phyloP scores from a whole-genome alignment of 1,284 basidiomycete species.

The Sanghuangporus sanghuang region DNA sequence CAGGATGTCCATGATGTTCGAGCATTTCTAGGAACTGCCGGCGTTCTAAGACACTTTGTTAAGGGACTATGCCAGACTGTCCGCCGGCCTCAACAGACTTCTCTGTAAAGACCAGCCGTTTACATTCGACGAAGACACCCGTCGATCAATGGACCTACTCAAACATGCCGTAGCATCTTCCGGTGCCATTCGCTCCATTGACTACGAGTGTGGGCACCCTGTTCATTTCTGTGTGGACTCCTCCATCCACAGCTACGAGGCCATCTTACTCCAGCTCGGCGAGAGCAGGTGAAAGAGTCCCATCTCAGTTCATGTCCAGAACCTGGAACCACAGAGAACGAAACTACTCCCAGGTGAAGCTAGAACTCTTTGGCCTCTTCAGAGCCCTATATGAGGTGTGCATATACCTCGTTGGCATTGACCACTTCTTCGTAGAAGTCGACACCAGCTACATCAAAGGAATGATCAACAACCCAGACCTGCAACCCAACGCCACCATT shows the following conservation, averaged over 20 bases:
- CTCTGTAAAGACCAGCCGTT: slow-evolving; percentile 6
- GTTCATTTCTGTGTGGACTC: too few relatives aligned
- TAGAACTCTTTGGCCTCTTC: too few relatives aligned
- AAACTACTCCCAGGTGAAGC: too few relatives aligned
- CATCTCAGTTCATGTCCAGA: too few relatives aligned
- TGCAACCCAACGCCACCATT: slow-evolving; percentile 33
- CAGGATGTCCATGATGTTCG: too few relatives aligned
- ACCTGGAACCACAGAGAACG: too few relatives aligned
- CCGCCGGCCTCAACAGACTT: slow-evolving; percentile 20
- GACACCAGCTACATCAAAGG: slow-evolving; percentile 34
- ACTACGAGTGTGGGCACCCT: background rate
- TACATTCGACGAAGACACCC: background rate
- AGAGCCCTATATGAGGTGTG: too few relatives aligned
- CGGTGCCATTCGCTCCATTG: background rate
- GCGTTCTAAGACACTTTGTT: slow-evolving; percentile 20
- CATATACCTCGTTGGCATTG: slow-evolving; percentile 26
- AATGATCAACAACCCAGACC: too few relatives aligned
- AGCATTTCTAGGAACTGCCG: background rate
- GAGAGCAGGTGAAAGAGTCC: too few relatives aligned
- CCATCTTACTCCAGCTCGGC: too few relatives aligned
- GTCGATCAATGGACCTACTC: background rate
- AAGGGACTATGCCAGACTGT: slow-evolving; percentile 16
- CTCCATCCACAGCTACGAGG: too few relatives aligned
- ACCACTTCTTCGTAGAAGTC: slow-evolving; percentile 28
- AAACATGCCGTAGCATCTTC: background rate